Evolutionary conservation across 495 filamentous ascomycete species (phyloP), one percentile per base, ranked within the genome.

Genomic region (Aspergillus asperescens): DNA sequence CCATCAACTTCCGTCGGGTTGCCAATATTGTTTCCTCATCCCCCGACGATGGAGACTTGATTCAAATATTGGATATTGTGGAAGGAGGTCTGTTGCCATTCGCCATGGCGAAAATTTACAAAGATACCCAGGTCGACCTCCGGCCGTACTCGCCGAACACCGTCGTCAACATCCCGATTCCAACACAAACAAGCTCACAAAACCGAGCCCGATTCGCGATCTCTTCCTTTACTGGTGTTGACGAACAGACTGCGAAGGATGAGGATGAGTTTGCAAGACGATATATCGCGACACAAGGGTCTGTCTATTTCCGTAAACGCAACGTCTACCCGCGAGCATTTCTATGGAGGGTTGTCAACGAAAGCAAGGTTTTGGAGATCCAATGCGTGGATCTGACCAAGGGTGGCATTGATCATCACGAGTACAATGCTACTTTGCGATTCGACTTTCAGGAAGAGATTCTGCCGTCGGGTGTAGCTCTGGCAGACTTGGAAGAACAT

Each of bases 321-420:
- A 80, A 82, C 51, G 70, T 74, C 48, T 87, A 86, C 50, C 94
- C 93, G 40, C 81, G 88, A 58, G 85, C 79, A 62, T 90, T 97
- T 58, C 77, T 96, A 19, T 98, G 94, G 92, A 77, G 93, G 48
- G 77, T 98, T 16, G 70, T 96, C 54, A 85, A 94, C 62, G 83
- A 85, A 60, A 82, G 83, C 61, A 87, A 81, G 58, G 76, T 90
- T 39, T 75, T 98, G 47, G 89, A 90, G 64, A 76, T 98, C 46
- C 86, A 88, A 66, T 83, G 83, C 28, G 82, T 85, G 60, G 93
- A 97, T 69, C 68, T 96, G 51, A 84, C 79, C 29, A 92, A 87
- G 65, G 76, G 82, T 43, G 75, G 78, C 16, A 75, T 81, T 22
- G 77, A 81, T 24, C 68, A 76, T 41, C 77, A 81, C 57, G 85